Percentiles rank a stretch among this genome's conserved stretches.
Conservation (phyloP, 2,329 filamentous ascomycete species). For the Tolypocladium paradoxum region DNA sequence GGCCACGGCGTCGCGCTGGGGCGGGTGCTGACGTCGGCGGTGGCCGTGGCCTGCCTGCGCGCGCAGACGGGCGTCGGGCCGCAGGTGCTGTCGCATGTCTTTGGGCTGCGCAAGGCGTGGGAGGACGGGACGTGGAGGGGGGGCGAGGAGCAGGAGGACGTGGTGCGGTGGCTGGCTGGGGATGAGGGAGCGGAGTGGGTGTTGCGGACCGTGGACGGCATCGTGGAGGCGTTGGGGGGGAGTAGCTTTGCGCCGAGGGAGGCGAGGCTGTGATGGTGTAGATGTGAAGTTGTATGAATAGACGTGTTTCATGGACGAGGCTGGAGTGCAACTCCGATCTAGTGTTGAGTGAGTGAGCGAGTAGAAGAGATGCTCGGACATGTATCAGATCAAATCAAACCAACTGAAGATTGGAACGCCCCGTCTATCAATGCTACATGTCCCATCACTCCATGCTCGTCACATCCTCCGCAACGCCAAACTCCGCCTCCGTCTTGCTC, state of each 20-base stretch:
- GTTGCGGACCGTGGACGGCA: constrained; percentile 30
- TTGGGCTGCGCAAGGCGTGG: constrained; percentile 66
- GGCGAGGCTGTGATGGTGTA: constrained; percentile 3
- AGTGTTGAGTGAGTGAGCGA: too few species aligned
- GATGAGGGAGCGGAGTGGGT: constrained; percentile 39
- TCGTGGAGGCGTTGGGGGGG: constrained; percentile 34
- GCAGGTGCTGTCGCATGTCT: constrained; percentile 72
- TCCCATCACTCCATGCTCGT: constrained; percentile 29
- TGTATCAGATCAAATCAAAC: not conserved
- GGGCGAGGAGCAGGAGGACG: constrained; percentile 23
- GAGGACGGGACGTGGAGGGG: constrained; percentile 49
- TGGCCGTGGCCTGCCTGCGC: constrained; percentile 64
- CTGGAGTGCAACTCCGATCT: not conserved
- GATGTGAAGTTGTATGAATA: not conserved
- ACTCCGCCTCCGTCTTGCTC: constrained; percentile 60
- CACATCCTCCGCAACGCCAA: constrained; percentile 49
- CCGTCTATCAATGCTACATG: not conserved
- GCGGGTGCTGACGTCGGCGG: constrained; percentile 58
- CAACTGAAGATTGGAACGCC: too few species aligned
- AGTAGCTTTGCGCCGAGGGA: constrained; percentile 22
- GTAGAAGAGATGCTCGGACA: not conserved
- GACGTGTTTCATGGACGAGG: not conserved
- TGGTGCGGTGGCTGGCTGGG: constrained; percentile 27
- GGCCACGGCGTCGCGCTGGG: constrained; percentile 38
- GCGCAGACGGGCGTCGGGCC: constrained; percentile 75